Evolutionary conservation across 352 stramenopile genomes (phyloP).

Genomic region (Thalassiosira hispida): DNA sequence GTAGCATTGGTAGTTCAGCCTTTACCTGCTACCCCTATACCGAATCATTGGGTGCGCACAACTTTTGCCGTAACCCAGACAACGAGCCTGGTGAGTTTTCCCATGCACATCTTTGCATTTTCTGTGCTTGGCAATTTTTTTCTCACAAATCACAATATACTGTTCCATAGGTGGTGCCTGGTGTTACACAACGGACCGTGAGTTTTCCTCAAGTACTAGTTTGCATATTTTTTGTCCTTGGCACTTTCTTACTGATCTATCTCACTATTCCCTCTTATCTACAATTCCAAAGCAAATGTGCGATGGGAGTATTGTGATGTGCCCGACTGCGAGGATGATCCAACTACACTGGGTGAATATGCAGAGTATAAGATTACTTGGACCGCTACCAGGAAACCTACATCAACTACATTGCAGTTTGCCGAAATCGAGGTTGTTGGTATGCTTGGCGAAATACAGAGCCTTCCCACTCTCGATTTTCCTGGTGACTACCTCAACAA

Average conservation of each 20-base stretch:
- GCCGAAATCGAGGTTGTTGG: conserved; percentile 52
- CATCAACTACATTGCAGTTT: conserved; percentile 2
- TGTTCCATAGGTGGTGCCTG: too few relatives aligned
- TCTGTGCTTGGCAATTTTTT: too few relatives aligned
- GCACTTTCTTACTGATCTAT: conserved; percentile 15
- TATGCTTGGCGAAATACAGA: conserved; percentile 22
- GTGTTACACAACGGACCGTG: neutral
- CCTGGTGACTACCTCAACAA: conserved; percentile 28
- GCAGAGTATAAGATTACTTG: conserved; percentile 55
- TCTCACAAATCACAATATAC: too few relatives aligned
- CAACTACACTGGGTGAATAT: conserved; percentile 27
- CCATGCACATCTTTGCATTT: too few relatives aligned
- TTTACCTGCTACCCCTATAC: neutral
- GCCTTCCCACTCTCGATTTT: conserved; percentile 21
- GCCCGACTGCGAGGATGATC: conserved; percentile 28
- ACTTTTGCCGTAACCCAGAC: conserved; percentile 50
- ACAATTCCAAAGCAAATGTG: neutral
- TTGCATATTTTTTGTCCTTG: too few relatives aligned
- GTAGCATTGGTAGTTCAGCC: too few relatives aligned
- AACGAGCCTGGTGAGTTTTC: conserved; percentile 33
- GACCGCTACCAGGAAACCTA: conserved; percentile 25
- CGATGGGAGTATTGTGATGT: conserved; percentile 27
- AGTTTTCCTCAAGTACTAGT: too few relatives aligned
- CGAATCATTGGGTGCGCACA: conserved; percentile 7
- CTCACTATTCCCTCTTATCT: neutral